Base-by-base conservation (phyloP, 805 yeast genomes). In the Candida corydali region DNA sequence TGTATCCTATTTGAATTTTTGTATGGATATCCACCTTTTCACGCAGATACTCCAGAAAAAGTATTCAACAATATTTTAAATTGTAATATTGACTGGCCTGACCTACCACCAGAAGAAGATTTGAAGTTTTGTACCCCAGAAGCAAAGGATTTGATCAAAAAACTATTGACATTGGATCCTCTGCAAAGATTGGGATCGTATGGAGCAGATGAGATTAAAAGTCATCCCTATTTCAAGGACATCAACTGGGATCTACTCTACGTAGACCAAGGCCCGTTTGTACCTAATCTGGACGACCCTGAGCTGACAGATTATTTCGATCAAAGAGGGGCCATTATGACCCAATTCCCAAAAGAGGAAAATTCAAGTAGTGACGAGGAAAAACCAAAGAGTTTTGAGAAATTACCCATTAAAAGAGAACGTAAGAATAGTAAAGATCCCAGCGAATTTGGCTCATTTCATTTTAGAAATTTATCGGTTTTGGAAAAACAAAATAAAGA, bases 21-120 rank as follows among this genome's bases (percentile, higher is more conserved):
- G 27, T 85, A 82, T 56, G 98, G 98, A 0, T 85, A 78, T 55
- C 96, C 99, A 1, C 99, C 99, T 2, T 93, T 93, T 58, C 93
- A 86, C 56, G 95, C 84, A 1, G 66, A 68, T 4, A 72, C 87
- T 1, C 93, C 96, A 0, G 85, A 82, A 28, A 65, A 70, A 41
- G 95, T 93, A 0, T 93, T 93, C 55, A 75, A 78, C 37, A 88
- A 88, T 45, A 91, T 94, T 34, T 63, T 88, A 37, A 69, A 60
- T 14, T 80, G 91, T 3, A 69, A 68, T 0, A 84, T 91, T 28
- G 82, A 82, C 40, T 93, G 98, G 98, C 98, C 97, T 0, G 65
- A 70, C 1, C 59, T 84, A 25, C 54, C 76, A 1, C 68, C 66
- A 8, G 80, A 73, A 27, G 84, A 81, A 42, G 70, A 70, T 34